Base-by-base conservation (phyloP, 2,329 filamentous ascomycete genomes). In the Xylaria digitata region DNA sequence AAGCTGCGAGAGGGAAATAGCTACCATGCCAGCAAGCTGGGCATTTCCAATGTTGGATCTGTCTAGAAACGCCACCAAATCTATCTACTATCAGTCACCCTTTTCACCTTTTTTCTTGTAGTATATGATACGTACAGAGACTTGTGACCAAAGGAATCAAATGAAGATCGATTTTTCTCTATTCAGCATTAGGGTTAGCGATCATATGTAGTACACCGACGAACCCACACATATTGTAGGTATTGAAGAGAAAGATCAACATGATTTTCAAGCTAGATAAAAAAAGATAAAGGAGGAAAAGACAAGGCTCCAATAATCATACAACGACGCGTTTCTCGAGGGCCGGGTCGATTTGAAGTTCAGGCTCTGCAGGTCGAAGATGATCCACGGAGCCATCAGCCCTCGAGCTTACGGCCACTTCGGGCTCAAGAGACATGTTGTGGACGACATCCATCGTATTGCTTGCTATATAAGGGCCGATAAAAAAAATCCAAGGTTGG, bases 21-120 rank as follows among this genome's bases (percentile, higher is more conserved):
- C 61, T 53, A 72, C 74, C 79, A 80, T 78, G 42, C 78, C 78
- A 1, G 78, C 78, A 11, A 74, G 75, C 63, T 79, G 68, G 0
- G 78, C 80, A 72, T 80, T 81, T 26, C 80, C 79, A 49, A 81
- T 80, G 45, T 81, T 81, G 13, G 78, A 80, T 30, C 80, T 73
- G 65, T 81, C 79, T 1, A 81, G 71, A 61, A 81, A 80, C 13
- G 79, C 73, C 30, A 79, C 70, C 21, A 81, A 66, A 54, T 78
- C 76, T 78, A 50, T 17, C n/a, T 19, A 17, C 11, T 13, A 23
- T 70, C 21, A 67, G 67, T 40, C 2, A 7, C 19, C 6, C 9
- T n/a, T 8, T 34, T 42, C 26, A 9, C 4, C 19, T 42, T 19
- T 17, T 53, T 6, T 23, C 23, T 42, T 6, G 1, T 5, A n/a